phyloP scores from a whole-genome alignment of 2,329 filamentous ascomycete species.

The Clonostachys byssicola region DNA sequence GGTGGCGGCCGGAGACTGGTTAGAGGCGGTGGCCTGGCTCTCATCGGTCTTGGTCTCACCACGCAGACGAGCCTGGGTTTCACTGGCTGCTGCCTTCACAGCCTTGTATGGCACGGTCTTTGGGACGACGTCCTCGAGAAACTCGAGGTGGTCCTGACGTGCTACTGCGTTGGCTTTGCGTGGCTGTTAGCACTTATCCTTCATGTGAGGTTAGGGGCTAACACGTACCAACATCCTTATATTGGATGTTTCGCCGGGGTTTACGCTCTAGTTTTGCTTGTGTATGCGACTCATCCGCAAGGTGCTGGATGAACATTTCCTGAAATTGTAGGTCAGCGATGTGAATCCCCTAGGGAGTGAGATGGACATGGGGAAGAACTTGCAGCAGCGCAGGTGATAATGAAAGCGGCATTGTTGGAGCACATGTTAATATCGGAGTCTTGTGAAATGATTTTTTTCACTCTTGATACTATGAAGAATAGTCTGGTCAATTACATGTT shows the following conservation, averaged over 20 bases:
- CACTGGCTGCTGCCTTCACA: conserved; percentile 61
- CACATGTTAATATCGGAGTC: conserved; percentile 84
- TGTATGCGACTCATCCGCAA: conserved; percentile 79
- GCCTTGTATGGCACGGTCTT: conserved; percentile 79
- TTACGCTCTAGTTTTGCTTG: conserved; percentile 90
- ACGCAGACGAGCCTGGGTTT: conserved; percentile 13
- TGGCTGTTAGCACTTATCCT: conserved; percentile 4
- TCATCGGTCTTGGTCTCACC: conserved; percentile 30
- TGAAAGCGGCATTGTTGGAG: conserved; percentile 91
- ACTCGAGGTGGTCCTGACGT: conserved; percentile 90
- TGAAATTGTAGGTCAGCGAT: conserved; percentile 21
- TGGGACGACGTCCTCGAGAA: conserved; percentile 86
- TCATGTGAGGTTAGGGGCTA: background rate
- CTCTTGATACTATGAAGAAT: conserved; percentile 67
- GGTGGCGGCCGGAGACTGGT: conserved; percentile 7
- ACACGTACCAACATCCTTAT: conserved; percentile 78
- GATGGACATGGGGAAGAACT: conserved; percentile 13
- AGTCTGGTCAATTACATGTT: background rate
- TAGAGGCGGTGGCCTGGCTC: conserved; percentile 8
- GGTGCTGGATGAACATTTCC: conserved; percentile 95
- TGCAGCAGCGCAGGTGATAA: conserved; percentile 86
- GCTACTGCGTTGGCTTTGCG: conserved; percentile 73
- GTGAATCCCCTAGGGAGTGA: conserved; percentile 1
- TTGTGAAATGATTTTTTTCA: conserved; percentile 90
- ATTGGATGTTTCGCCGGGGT: conserved; percentile 89